Evolutionary conservation across 2,329 filamentous ascomycete species (phyloP).

Genomic region (Pseudogymnoascus sp.): DNA sequence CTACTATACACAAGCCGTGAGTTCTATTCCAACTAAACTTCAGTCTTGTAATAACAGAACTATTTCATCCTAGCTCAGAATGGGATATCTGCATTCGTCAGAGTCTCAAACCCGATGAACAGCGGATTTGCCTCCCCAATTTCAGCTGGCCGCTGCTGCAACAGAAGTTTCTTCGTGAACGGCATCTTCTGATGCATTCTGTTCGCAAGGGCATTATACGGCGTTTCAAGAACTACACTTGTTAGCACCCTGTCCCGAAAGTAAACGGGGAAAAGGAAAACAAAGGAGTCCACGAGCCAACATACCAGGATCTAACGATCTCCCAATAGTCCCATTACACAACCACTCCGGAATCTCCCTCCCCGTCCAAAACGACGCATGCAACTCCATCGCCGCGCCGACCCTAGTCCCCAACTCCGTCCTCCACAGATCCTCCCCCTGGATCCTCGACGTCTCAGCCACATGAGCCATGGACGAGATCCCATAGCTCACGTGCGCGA

Average conservation of each 20-base stretch:
- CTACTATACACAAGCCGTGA: background rate
- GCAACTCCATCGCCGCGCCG: conserved; percentile 15
- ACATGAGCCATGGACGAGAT: conserved; percentile 26
- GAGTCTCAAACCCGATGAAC: conserved; percentile 13
- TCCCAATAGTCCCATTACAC: conserved; percentile 16
- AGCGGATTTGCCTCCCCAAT: conserved; percentile 14
- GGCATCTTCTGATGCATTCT: conserved; percentile 21
- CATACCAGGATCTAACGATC: conserved; percentile 11
- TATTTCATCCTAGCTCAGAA: background rate
- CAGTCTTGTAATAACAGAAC: background rate
- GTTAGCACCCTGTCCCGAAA: background rate
- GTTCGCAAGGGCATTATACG: conserved; percentile 22
- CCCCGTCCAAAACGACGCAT: conserved; percentile 8
- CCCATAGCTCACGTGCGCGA: conserved; percentile 24
- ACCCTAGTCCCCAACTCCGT: conserved; percentile 20
- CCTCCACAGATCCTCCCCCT: conserved; percentile 23
- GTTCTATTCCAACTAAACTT: background rate
- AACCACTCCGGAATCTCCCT: conserved; percentile 18
- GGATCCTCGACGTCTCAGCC: conserved; percentile 25
- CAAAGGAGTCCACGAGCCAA: background rate
- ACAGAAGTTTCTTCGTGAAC: conserved; percentile 18
- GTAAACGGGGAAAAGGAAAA: background rate
- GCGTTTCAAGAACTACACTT: conserved; percentile 21
- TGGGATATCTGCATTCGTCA: conserved; percentile 12
- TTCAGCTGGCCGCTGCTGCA: conserved; percentile 18